Percentiles rank a stretch among this genome's conserved stretches.
Evolutionary conservation across 305 asterid species (phyloP).

Genomic region (Fraxinus sp.): DNA sequence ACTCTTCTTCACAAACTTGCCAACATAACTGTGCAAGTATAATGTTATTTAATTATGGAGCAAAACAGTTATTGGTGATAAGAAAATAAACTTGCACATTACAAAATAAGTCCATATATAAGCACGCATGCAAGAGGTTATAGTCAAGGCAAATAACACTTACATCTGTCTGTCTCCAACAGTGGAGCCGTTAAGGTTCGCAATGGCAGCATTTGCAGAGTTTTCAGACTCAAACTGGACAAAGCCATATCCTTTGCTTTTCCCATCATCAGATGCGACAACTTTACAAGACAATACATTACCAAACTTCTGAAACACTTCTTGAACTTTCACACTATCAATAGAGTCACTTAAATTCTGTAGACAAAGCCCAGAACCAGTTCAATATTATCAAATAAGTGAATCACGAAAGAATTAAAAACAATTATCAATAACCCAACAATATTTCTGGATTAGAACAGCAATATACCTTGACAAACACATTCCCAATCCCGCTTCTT

Average conservation of each 20-base stretch:
- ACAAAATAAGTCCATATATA: neutral
- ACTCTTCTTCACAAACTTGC: slow-evolving; percentile 65
- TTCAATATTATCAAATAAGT: slow-evolving; percentile 4
- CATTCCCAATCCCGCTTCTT: slow-evolving; percentile 79
- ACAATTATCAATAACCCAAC: neutral
- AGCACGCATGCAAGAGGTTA: neutral
- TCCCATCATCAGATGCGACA: slow-evolving; percentile 69
- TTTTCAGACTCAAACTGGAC: slow-evolving; percentile 79
- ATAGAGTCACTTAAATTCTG: slow-evolving; percentile 65
- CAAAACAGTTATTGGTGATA: neutral
- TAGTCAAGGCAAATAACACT: slow-evolving; percentile 24
- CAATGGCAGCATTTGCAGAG: slow-evolving; percentile 74
- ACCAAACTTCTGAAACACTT: slow-evolving; percentile 75
- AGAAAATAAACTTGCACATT: neutral
- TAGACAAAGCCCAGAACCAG: slow-evolving; percentile 22
- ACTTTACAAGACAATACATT: slow-evolving; percentile 72
- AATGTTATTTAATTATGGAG: neutral
- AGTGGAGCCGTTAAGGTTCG: slow-evolving; percentile 59
- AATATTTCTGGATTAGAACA: neutral
- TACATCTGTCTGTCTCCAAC: slow-evolving; percentile 73
- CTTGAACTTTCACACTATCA: slow-evolving; percentile 67
- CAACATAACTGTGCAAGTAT: slow-evolving; percentile 58
- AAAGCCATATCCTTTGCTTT: slow-evolving; percentile 90
- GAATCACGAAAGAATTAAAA: slow-evolving; percentile 10
- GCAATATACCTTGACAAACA: slow-evolving; percentile 71